Base-by-base conservation (phyloP, 2,329 filamentous ascomycete species). In the Teratosphaeria epicoccoides region DNA sequence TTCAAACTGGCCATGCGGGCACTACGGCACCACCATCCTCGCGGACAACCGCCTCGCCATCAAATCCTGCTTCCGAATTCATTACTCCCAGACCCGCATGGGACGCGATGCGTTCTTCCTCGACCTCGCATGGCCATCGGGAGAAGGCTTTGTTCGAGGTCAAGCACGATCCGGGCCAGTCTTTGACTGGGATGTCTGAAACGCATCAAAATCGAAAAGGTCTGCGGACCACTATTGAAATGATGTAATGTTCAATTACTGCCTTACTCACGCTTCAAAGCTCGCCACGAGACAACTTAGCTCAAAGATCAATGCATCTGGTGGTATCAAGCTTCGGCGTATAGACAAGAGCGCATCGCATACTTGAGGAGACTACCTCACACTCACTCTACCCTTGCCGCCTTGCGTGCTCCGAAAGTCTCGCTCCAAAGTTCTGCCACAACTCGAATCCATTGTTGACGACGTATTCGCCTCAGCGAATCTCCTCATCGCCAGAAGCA, bases 101-200 rank as follows among this genome's bases (percentile, higher is more conserved):
- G 71, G 73, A 44, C 69, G 78, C 5, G 79, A 82, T 58, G 78
- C 68, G 2, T 62, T 80, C 1, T 80, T 81, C 51, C 70, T 79
- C n/a, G 78, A 82, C 49, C 53, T 79, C 26, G 12, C 6, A 2
- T 28, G 26, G 26, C 26, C 26, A 28, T 6, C 9, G 26, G 9
- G 26, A 10, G 6, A 28, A 28, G 26, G 26, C 26, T 28, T 7
- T 28, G 12, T 28, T 28, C 12, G 26, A 28, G 26, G 6, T 28
- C 6, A 28, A 10, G 26, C 26, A 28, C 12, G 26, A 28, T 28
- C 26, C 9, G 12, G 26, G 26, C 26, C 9, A 28, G 26, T 28
- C 26, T 28, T 6, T 28, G 26, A 28, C n/a, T n/a, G n/a, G n/a
- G n/a, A n/a, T n/a, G n/a, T 28, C 26, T 28, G 26, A 7, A 28